phyloP scores from a whole-genome alignment of 1,139 yeast species.

The Yamadazyma taylorii region DNA sequence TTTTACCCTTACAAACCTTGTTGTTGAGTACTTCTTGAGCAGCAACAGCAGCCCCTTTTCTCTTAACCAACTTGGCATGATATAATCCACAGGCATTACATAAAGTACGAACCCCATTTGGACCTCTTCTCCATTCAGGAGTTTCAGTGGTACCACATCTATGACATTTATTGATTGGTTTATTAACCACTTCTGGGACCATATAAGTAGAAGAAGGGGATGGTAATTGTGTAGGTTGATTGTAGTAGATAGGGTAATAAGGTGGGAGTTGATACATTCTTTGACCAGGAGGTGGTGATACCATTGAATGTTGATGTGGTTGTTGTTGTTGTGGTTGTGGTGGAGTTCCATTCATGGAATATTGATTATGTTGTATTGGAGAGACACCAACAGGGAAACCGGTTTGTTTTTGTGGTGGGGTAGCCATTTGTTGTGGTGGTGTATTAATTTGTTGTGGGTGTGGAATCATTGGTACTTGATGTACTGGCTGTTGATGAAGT shows the following conservation, averaged over 20 bases:
- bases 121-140: constrained; percentile 93
- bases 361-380: constrained; percentile 11
- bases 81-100: constrained; percentile 90
- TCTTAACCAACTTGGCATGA: constrained; percentile 70
- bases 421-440: too few species aligned
- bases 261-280: constrained; percentile 14
- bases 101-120: constrained; percentile 78
- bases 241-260: constrained; percentile 19
- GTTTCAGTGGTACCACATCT: constrained; percentile 78
- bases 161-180: constrained; percentile 38
- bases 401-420: too few species aligned
- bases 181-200: constrained; percentile 37
- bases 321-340: constrained; percentile 13
- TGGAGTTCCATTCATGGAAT: constrained; percentile 6
- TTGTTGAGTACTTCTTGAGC: constrained; percentile 48
- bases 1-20: constrained; percentile 48
- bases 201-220: constrained; percentile 20
- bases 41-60: constrained; percentile 66
- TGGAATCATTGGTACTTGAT: constrained; percentile 3
- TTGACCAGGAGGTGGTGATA: constrained; percentile 21
- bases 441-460: too few species aligned
- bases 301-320: constrained; percentile 34
- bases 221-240: constrained; percentile 11
- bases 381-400: too few species aligned
- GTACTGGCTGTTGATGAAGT: constrained; percentile 4